These are phyloP conservation scores for Cercophora newfieldiana DNA, from an alignment of 495 filamentous ascomycete species.

Conservation along the genomic window DNA sequence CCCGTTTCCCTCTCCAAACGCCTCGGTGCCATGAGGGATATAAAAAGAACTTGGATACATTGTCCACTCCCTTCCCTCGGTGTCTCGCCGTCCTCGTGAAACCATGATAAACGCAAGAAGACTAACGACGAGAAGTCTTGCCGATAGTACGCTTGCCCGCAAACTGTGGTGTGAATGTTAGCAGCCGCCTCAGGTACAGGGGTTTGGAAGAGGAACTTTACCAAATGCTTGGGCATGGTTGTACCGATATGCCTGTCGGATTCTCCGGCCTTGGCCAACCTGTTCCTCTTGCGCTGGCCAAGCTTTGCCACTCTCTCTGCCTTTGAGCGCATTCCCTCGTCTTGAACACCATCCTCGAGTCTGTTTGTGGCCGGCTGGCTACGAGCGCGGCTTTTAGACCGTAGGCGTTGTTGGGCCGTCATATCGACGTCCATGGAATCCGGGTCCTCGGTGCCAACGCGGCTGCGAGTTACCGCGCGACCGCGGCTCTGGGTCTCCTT, in stretches of 20 bases:
- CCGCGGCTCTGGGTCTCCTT: slow-evolving; percentile 61
- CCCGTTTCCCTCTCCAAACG: slow-evolving; percentile 11
- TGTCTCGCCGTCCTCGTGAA: background rate
- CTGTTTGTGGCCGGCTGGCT: slow-evolving; percentile 77
- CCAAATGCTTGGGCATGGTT: slow-evolving; percentile 86
- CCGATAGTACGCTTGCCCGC: slow-evolving; percentile 61
- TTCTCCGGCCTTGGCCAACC: slow-evolving; percentile 94
- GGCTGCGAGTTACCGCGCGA: slow-evolving; percentile 53
- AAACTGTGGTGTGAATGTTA: slow-evolving; percentile 35
- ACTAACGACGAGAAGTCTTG: slow-evolving; percentile 49
- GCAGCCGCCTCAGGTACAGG: background rate
- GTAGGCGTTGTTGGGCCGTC: slow-evolving; percentile 59
- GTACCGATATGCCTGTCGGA: slow-evolving; percentile 88
- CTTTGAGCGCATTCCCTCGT: slow-evolving; percentile 63
- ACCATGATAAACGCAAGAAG: background rate
- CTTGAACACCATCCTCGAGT: slow-evolving; percentile 74
- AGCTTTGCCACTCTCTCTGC: slow-evolving; percentile 85
- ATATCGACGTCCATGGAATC: slow-evolving; percentile 87
- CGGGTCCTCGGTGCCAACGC: slow-evolving; percentile 54
- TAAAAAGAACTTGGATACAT: slow-evolving; percentile 12
- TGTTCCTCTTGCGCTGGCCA: slow-evolving; percentile 96
- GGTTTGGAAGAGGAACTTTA: slow-evolving; percentile 47
- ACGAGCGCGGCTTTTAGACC: slow-evolving; percentile 76
- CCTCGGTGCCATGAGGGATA: slow-evolving; percentile 13
- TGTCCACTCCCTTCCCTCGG: background rate